A percentile compares a stretch with the other conserved stretches of the same genome.
phyloP scores from a whole-genome alignment of 768 basidiomycete species.

The Mycena haematopus region DNA sequence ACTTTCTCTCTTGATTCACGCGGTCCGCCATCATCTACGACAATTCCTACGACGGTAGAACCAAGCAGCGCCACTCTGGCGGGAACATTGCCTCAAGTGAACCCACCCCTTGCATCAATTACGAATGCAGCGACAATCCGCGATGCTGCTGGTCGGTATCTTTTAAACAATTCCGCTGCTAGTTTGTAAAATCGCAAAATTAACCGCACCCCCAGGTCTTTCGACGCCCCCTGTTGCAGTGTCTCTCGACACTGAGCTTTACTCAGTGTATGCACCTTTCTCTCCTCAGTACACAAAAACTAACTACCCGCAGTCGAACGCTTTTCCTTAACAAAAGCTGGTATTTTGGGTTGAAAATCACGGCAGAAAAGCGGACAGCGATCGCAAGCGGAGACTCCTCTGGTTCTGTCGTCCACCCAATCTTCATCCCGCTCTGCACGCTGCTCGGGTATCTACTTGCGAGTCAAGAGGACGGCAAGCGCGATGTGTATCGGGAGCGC shows the following conservation, averaged over 20 bases:
- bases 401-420: conserved; percentile 6
- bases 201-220: neutral
- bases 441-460: conserved; percentile 17
- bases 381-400: conserved; percentile 18
- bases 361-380: conserved; percentile 8
- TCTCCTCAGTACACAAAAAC: neutral
- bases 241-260: neutral
- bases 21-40: no score
- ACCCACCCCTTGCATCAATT: neutral
- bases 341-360: conserved; percentile 10
- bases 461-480: neutral
- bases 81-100: neutral
- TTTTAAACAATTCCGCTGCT: neutral
- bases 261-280: no score
- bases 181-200: neutral
- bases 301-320: conserved; percentile 8
- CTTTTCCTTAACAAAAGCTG: conserved; percentile 19
- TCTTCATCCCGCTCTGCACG: conserved; percentile 7
- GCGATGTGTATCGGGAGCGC: neutral
- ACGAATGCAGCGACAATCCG: neutral
- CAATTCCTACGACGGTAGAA: neutral
- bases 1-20: neutral
- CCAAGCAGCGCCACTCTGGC: neutral
- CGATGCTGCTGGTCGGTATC: neutral
- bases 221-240: neutral